These are phyloP conservation scores for Nelumbo lutea DNA, from an alignment of 164 flowering plant species.

Conservation along the genomic window DNA sequence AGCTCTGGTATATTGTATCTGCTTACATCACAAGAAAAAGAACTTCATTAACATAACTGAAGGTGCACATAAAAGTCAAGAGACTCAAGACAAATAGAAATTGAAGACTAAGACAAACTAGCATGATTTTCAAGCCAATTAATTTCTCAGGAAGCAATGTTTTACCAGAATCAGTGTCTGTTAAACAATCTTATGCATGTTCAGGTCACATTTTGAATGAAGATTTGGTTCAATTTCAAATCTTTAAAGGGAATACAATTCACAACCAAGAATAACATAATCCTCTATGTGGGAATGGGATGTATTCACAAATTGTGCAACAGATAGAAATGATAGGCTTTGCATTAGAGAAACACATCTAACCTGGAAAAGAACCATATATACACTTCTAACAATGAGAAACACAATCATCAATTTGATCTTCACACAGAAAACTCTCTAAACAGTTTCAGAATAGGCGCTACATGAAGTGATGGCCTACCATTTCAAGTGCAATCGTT, in stretches of 20 bases:
- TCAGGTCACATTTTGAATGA: neutral
- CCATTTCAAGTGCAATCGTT: neutral
- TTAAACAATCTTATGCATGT: neutral
- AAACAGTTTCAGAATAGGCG: neutral
- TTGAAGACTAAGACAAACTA: neutral
- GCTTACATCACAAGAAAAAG: constrained; percentile 14
- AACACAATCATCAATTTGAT: neutral
- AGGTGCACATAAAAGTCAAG: neutral
- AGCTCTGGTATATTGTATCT: constrained; percentile 94
- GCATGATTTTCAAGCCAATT: neutral
- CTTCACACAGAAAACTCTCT: neutral
- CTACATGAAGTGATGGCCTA: neutral
- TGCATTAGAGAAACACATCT: neutral
- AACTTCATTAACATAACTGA: neutral
- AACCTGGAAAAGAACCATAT: neutral
- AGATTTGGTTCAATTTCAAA: neutral
- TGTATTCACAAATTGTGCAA: neutral
- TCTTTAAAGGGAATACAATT: neutral
- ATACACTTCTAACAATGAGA: neutral
- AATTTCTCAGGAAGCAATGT: neutral
- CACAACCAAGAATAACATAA: neutral
- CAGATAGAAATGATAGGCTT: neutral
- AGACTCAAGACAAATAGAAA: neutral
- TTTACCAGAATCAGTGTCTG: neutral
- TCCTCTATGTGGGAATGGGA: no score